Percentiles rank a stretch among this genome's conserved stretches.
These are phyloP conservation scores for Colletotrichum sp. DNA, from an alignment of 2,329 filamentous ascomycete species.

Conservation along the genomic window DNA sequence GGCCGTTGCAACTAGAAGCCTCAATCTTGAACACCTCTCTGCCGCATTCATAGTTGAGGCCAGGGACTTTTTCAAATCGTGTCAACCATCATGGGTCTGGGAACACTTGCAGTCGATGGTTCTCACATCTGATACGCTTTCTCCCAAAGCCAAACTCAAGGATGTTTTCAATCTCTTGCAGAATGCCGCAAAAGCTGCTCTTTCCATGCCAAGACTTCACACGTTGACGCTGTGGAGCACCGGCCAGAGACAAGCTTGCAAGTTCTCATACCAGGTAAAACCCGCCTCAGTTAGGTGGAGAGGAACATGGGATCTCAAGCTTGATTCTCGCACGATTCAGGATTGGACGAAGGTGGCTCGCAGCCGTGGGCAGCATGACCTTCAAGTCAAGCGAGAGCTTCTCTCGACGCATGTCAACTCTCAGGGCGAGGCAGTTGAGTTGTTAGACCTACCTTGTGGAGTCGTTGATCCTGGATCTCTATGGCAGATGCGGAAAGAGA, in stretches of 20 bases:
- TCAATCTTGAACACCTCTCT: background rate
- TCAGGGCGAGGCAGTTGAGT: background rate
- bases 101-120: background rate
- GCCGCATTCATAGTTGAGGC: background rate
- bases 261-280: background rate
- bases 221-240: background rate
- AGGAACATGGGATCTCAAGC: background rate
- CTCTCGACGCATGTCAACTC: background rate
- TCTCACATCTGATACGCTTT: background rate
- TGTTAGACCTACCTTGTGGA: background rate
- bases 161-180: background rate
- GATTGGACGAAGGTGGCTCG: background rate
- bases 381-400: background rate
- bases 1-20: background rate
- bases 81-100: background rate
- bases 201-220: background rate
- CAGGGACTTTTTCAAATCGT: background rate
- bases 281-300: background rate
- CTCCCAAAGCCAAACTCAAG: background rate
- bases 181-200: background rate
- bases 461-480: background rate
- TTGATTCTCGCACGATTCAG: background rate
- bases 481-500: background rate
- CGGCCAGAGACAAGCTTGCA: background rate
- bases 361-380: background rate